These are phyloP conservation scores for Dothideomycetes sp. DNA, from an alignment of 2,329 filamentous ascomycete genomes.

Conservation along the genomic window DNA sequence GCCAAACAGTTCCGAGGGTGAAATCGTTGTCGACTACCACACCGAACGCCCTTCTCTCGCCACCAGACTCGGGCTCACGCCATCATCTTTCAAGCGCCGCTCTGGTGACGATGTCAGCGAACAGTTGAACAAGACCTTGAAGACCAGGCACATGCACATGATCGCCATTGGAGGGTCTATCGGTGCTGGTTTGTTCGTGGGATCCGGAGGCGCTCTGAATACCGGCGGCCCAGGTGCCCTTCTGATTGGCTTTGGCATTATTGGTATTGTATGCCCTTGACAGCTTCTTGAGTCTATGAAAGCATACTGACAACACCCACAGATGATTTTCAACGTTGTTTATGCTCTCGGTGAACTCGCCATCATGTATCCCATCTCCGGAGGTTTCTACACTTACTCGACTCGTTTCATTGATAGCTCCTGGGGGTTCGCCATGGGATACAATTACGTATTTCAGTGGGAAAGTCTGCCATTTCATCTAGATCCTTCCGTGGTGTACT, in stretches of 20 bases:
- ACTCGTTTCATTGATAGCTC: constrained; percentile 91
- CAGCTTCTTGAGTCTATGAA: not conserved
- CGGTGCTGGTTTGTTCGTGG: constrained; percentile 48
- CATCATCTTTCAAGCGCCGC: constrained; percentile 23
- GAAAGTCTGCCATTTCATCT: constrained; percentile 33
- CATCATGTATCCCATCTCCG: constrained; percentile 83
- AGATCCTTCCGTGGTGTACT: too few relatives aligned
- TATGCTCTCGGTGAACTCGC: constrained; percentile 88
- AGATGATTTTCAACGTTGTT: constrained; percentile 85
- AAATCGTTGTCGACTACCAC: constrained; percentile 4
- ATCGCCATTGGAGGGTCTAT: constrained; percentile 32
- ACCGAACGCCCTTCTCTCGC: constrained; percentile 15
- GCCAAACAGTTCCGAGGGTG: constrained; percentile 2
- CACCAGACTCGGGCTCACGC: constrained; percentile 25
- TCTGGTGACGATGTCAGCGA: constrained; percentile 25
- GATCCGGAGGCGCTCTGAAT: constrained; percentile 39
- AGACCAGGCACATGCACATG: constrained; percentile 25
- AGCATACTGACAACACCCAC: constrained; percentile 14
- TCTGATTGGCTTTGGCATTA: constrained; percentile 24
- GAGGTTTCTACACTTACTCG: constrained; percentile 85
- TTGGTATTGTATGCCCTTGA: constrained; percentile 23
- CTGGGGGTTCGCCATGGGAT: constrained; percentile 38
- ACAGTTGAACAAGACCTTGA: constrained; percentile 25
- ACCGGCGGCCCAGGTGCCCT: constrained; percentile 40
- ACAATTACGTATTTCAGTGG: not conserved